A percentile compares a stretch with the other conserved stretches of the same genome.
These are phyloP conservation scores for Ganoderma leucocontextum DNA, from an alignment of 1,284 basidiomycete species.

Conservation along the genomic window DNA sequence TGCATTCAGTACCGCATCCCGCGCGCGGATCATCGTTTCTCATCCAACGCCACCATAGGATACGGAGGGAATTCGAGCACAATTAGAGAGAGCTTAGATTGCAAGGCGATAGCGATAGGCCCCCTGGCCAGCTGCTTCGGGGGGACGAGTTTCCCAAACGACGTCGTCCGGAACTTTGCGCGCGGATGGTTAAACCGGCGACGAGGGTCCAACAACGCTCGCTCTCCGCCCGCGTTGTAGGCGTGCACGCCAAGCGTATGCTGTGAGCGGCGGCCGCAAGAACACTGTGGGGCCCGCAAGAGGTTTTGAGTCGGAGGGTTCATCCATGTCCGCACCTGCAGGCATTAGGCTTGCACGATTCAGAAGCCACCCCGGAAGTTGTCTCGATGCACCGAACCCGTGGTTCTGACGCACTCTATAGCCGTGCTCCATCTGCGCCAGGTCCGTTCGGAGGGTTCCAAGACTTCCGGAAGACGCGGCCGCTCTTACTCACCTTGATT, in stretches of 20 bases:
- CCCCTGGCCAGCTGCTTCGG: not conserved
- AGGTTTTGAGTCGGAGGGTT: not conserved
- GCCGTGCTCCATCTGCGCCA: not conserved
- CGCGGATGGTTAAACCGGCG: not conserved
- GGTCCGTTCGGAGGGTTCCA: not conserved
- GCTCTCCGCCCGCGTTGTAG: not conserved
- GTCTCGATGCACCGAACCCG: not conserved
- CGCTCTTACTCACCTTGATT: constrained; percentile 11
- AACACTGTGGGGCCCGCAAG: not conserved
- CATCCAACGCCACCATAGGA: not conserved
- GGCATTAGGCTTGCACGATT: not conserved
- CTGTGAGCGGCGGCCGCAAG: not conserved
- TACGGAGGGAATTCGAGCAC: not conserved
- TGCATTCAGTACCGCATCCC: not conserved
- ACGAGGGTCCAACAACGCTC: not conserved
- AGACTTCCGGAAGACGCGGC: constrained; percentile 5
- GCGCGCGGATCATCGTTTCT: constrained; percentile 1
- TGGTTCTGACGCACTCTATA: constrained; percentile 1
- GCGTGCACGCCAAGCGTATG: not conserved
- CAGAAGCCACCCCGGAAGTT: constrained; percentile 10
- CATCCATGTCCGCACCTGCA: not conserved
- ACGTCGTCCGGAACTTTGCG: not conserved
- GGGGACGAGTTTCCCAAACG: not conserved
- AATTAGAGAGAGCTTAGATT: not conserved
- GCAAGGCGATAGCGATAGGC: not conserved